phyloP scores from a whole-genome alignment of 805 yeast genomes.

The Cyberlindnera misumaiensis region DNA sequence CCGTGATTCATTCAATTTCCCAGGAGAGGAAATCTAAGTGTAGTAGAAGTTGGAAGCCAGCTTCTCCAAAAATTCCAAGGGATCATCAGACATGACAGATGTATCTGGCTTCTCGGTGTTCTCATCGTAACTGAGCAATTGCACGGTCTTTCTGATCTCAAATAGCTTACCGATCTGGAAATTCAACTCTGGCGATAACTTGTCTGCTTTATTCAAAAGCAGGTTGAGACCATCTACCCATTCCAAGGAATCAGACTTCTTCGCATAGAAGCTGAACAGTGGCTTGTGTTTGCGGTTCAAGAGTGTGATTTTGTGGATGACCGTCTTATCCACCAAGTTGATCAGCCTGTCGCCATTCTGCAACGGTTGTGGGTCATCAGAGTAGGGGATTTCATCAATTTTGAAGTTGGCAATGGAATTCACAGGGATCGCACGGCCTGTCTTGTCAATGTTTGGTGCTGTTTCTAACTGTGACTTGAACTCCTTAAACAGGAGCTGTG shows the following conservation, averaged over 20 bases:
- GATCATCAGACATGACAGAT: not conserved
- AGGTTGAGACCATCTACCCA: slow-evolving; percentile 77
- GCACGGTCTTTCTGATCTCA: slow-evolving; percentile 41
- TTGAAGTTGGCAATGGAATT: slow-evolving; percentile 44
- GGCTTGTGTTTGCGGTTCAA: slow-evolving; percentile 34
- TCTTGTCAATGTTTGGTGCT: slow-evolving; percentile 55
- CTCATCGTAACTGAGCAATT: slow-evolving; percentile 29
- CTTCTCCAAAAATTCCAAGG: slow-evolving; percentile 13
- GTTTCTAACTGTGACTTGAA: slow-evolving; percentile 39
- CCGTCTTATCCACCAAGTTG: slow-evolving; percentile 49
- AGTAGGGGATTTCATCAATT: slow-evolving; percentile 40
- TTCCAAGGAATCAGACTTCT: slow-evolving; percentile 56
- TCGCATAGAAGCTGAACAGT: slow-evolving; percentile 59
- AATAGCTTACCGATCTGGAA: slow-evolving; percentile 38
- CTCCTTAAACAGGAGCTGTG: slow-evolving; percentile 53
- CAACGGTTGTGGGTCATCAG: slow-evolving; percentile 31
- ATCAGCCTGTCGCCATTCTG: slow-evolving; percentile 39
- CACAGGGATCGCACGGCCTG: slow-evolving; percentile 45
- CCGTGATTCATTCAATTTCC: not conserved
- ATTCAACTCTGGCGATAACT: slow-evolving; percentile 37
- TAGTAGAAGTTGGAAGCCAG: slow-evolving; percentile 18
- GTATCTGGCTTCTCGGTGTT: slow-evolving; percentile 3
- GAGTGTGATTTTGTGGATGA: slow-evolving; percentile 49
- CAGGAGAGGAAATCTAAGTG: slow-evolving; percentile 5
- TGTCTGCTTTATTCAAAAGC: slow-evolving; percentile 31